Conservation (phyloP, 345 rosid species). For the Gynandropsis gynandra region DNA sequence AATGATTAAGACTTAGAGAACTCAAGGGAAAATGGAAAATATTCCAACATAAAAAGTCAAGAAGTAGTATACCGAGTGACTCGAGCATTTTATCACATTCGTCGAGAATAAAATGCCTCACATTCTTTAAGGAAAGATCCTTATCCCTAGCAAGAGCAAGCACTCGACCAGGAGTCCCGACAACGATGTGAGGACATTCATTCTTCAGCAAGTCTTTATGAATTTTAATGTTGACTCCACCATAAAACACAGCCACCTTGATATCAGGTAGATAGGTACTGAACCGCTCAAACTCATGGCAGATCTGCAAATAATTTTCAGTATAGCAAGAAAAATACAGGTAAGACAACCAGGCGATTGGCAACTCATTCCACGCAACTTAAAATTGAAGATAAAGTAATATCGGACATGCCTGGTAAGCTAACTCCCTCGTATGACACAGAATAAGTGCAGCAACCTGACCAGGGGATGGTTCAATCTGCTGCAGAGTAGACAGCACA, state of each 20-base stretch:
- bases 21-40: neutral
- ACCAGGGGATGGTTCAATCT: slow-evolving; percentile 82
- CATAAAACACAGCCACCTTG: slow-evolving; percentile 93
- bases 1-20: neutral
- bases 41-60: neutral
- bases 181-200: slow-evolving; percentile 98
- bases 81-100: slow-evolving; percentile 99
- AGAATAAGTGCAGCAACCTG: slow-evolving; percentile 91
- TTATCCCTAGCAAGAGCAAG: slow-evolving; percentile 85
- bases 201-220: slow-evolving; percentile 91
- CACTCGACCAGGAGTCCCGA: slow-evolving; percentile 96
- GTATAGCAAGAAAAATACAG: neutral
- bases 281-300: slow-evolving; percentile 96
- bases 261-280: slow-evolving; percentile 85
- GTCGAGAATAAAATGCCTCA: slow-evolving; percentile 96
- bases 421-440: slow-evolving; percentile 94
- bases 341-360: neutral
- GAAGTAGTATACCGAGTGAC: slow-evolving; percentile 60
- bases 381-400: neutral
- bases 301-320: slow-evolving; percentile 44
- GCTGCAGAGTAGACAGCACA: slow-evolving; percentile 83
- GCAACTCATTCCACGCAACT: neutral
- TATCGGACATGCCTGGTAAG: slow-evolving; percentile 62
- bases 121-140: slow-evolving; percentile 94
- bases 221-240: slow-evolving; percentile 83